phyloP scores from a whole-genome alignment of 768 basidiomycete species.

The Sarcodon sp. region DNA sequence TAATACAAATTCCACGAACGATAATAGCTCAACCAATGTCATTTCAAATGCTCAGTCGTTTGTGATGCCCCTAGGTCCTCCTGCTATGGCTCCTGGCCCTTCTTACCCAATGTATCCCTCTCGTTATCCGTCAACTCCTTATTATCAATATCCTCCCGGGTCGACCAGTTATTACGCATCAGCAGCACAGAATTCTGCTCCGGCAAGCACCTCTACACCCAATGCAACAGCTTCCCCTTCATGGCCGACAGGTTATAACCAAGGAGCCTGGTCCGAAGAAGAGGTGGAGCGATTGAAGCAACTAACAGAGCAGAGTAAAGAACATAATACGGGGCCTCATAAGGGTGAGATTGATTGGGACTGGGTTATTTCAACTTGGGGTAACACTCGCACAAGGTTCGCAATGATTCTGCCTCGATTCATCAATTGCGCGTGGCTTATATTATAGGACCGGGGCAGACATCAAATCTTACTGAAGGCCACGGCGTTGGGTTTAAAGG shows the following conservation, averaged over 20 bases:
- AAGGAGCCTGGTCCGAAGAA: constrained; percentile 66
- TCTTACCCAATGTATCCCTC: constrained; percentile 23
- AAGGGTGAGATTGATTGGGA: constrained; percentile 72
- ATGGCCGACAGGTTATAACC: background rate
- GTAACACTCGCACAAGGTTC: constrained; percentile 54
- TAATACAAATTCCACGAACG: constrained; percentile 10
- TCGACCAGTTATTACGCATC: constrained; percentile 3
- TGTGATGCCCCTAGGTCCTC: constrained; percentile 44
- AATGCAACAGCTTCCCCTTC: constrained; percentile 6
- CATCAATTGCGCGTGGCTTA: background rate
- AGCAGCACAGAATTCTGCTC: constrained; percentile 7
- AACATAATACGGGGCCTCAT: constrained; percentile 20
- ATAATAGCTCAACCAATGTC: constrained; percentile 25
- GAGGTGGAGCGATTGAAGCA: constrained; percentile 59
- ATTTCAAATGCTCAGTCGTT: constrained; percentile 66
- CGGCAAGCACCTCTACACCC: constrained; percentile 6
- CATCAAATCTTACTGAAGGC: constrained; percentile 80
- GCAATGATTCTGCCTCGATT: constrained; percentile 15
- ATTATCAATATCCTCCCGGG: constrained; percentile 39
- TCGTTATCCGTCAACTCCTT: constrained; percentile 49
- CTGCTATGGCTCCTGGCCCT: constrained; percentile 22
- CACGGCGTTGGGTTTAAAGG: constrained; percentile 65
- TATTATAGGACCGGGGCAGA: constrained; percentile 20
- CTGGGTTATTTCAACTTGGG: constrained; percentile 63
- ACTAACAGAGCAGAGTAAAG: constrained; percentile 53